Percentiles rank a stretch among this genome's conserved stretches.
These are phyloP conservation scores for Aechmea fasciata DNA, from an alignment of 176 grass and related monocot genomes.

Conservation along the genomic window DNA sequence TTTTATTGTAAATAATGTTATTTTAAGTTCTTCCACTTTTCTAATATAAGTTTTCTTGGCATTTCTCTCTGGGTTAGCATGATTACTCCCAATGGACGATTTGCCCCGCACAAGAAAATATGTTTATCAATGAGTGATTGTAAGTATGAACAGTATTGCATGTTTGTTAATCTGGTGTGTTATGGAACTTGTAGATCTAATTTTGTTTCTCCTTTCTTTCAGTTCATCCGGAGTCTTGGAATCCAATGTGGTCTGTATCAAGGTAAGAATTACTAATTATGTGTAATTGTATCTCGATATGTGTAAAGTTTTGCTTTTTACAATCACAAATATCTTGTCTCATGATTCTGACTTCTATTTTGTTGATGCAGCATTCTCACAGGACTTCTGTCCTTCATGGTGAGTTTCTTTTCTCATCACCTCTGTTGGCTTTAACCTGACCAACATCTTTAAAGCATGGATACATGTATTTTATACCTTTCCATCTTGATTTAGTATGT, in stretches of 20 bases:
- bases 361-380: slow-evolving; percentile 84
- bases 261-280: slow-evolving; percentile 40
- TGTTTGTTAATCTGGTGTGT: background rate
- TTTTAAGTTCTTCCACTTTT: background rate
- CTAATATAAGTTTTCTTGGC: slow-evolving; percentile 17
- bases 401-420: slow-evolving; percentile 32
- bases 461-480: too few relatives aligned
- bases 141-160: slow-evolving; percentile 35
- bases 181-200: background rate
- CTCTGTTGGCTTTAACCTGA: too few relatives aligned
- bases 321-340: slow-evolving; percentile 1
- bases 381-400: slow-evolving; percentile 96
- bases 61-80: slow-evolving; percentile 45
- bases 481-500: too few relatives aligned
- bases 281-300: background rate
- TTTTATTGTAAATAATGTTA: background rate
- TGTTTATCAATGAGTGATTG: slow-evolving; percentile 98
- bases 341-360: slow-evolving; percentile 21
- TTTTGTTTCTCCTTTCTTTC: slow-evolving; percentile 8
- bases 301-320: too few relatives aligned
- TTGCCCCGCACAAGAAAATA: slow-evolving; percentile 84
- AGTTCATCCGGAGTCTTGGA: slow-evolving; percentile 99
- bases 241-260: slow-evolving; percentile 99
- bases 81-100: slow-evolving; percentile 90
- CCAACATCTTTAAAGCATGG: too few relatives aligned